Evolutionary conservation across 2,329 filamentous ascomycete genomes (phyloP).

Genomic region (Pseudophaeomoniella oleicola): DNA sequence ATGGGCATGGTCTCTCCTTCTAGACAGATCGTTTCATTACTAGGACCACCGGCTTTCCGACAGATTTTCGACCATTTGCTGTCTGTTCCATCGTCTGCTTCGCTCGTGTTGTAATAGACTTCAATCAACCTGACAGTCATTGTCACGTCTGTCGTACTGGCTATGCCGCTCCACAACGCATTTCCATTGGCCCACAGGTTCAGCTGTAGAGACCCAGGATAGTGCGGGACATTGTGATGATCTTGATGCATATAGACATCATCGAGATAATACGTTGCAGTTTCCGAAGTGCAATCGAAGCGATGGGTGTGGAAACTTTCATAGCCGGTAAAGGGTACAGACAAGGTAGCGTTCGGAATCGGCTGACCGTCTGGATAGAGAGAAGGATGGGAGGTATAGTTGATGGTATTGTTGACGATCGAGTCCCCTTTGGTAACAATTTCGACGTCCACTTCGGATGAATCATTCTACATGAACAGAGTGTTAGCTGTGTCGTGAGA

Average conservation of each 20-base stretch:
- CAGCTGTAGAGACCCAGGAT: conserved; percentile 12
- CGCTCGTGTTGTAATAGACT: conserved; percentile 15
- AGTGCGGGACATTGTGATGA: conserved; percentile 8
- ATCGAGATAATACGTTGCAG: conserved; percentile 14
- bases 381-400: conserved; percentile 16
- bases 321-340: conserved; percentile 9
- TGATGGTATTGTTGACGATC: conserved; percentile 11
- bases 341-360: conserved; percentile 12
- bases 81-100: conserved; percentile 2
- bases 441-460: conserved; percentile 16
- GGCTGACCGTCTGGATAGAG: conserved; percentile 8
- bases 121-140: conserved; percentile 11
- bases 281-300: conserved; percentile 13
- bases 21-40: not conserved
- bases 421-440: conserved; percentile 13
- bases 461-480: conserved; percentile 15
- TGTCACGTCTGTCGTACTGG: conserved; percentile 14
- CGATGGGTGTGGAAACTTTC: conserved; percentile 13
- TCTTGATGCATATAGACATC: conserved; percentile 10
- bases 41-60: not conserved
- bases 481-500: too few relatives aligned
- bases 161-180: conserved; percentile 13
- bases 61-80: not conserved
- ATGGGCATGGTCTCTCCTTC: not conserved
- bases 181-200: conserved; percentile 18